A percentile compares a stretch with the other conserved stretches of the same genome.
These are phyloP conservation scores for Microdochium nivale DNA, from an alignment of 2,329 filamentous ascomycete species.

Conservation along the genomic window DNA sequence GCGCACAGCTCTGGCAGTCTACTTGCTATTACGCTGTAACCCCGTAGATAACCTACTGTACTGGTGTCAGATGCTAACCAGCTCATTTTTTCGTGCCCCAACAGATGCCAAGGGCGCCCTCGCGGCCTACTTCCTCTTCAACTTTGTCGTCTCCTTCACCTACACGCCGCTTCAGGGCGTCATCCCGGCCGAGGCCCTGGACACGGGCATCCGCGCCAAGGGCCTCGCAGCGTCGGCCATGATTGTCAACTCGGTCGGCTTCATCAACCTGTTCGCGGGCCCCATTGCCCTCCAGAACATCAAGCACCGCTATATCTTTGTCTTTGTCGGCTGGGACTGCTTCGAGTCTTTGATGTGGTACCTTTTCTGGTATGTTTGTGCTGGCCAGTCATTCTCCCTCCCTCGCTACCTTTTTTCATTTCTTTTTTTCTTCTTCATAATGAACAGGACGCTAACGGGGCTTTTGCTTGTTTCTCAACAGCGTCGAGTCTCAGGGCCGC, in stretches of 20 bases:
- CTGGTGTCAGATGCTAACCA: not conserved
- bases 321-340: constrained; percentile 40
- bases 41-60: not conserved
- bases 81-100: not conserved
- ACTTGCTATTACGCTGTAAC: no score
- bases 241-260: constrained; percentile 34
- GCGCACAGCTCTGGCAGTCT: no score
- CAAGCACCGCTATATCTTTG: constrained; percentile 31
- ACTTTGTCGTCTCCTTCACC: constrained; percentile 38
- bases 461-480: constrained; percentile 8
- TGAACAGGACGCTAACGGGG: not conserved
- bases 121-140: constrained; percentile 40
- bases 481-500: constrained; percentile 39
- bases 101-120: constrained; percentile 30
- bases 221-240: constrained; percentile 35
- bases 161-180: constrained; percentile 41
- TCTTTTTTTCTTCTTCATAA: no score
- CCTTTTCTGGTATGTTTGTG: constrained; percentile 30
- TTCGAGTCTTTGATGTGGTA: constrained; percentile 33
- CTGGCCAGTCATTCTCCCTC: not conserved
- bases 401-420: no score
- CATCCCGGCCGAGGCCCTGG: constrained; percentile 36
- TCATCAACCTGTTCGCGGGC: constrained; percentile 38
- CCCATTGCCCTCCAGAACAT: constrained; percentile 37
- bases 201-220: constrained; percentile 38